These are phyloP conservation scores for Ganoderma lucidum DNA, from an alignment of 1,284 basidiomycete species.

Conservation along the genomic window DNA sequence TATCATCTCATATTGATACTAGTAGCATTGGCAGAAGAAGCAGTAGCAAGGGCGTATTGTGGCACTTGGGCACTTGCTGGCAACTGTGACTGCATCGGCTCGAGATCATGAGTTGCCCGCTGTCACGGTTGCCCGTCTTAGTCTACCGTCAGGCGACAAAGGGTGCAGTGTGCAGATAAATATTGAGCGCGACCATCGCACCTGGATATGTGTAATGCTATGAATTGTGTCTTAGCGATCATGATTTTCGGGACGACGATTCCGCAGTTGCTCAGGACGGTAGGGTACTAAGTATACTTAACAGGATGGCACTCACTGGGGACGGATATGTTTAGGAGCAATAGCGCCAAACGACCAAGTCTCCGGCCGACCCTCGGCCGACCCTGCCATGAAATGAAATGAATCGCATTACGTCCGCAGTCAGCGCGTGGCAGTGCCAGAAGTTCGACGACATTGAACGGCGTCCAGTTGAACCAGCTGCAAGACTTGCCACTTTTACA, in stretches of 20 bases:
- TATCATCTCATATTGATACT: not conserved
- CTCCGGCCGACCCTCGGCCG: not conserved
- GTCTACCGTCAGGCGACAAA: not conserved
- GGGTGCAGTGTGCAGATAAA: not conserved
- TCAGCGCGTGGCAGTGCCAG: not conserved
- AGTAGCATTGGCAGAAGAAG: not conserved
- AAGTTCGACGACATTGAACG: not conserved
- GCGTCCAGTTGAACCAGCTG: not conserved
- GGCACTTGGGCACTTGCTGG: not conserved
- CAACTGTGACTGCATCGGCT: not conserved
- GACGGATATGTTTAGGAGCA: not conserved
- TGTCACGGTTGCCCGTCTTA: not conserved
- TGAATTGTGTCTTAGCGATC: not conserved
- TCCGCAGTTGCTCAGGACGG: not conserved
- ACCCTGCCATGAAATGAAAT: not conserved
- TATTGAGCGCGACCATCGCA: not conserved
- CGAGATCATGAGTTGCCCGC: not conserved
- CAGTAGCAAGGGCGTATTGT: not conserved
- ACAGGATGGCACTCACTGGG: not conserved
- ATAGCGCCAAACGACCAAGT: not conserved
- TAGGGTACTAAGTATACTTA: not conserved
- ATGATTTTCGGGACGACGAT: slow-evolving; percentile 2
- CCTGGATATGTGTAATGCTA: not conserved
- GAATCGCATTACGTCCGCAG: not conserved
- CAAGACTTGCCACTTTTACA: not conserved